Percentiles rank a stretch among this genome's conserved stretches.
Evolutionary conservation across 179 eudicot species (phyloP).

Genomic region (Monotropa hypopitys): DNA sequence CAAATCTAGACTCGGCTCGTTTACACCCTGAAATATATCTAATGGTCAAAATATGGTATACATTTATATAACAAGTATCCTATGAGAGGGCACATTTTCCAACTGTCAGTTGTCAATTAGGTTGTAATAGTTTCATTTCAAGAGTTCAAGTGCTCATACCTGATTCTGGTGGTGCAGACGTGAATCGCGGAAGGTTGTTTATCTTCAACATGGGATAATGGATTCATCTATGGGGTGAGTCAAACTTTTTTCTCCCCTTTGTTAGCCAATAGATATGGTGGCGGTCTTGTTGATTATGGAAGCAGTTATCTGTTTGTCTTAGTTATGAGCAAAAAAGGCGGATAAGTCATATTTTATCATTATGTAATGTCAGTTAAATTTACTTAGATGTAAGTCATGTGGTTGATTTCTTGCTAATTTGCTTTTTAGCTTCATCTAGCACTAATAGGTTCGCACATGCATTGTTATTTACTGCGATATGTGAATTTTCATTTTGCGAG

Average conservation of each 20-base stretch:
- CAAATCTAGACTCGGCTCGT: too few relatives aligned
- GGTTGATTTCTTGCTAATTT: background rate
- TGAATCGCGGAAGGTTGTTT: constrained; percentile 79
- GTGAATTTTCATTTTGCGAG: background rate
- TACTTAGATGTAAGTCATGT: background rate
- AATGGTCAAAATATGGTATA: background rate
- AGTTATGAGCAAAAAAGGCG: background rate
- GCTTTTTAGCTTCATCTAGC: background rate
- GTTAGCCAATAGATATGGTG: background rate
- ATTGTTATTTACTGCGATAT: background rate
- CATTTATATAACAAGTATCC: background rate
- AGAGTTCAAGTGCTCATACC: background rate
- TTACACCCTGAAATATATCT: too few relatives aligned
- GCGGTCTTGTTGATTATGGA: background rate
- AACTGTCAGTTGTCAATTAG: background rate
- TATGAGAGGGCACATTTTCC: background rate
- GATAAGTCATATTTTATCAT: background rate
- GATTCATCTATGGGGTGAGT: constrained; percentile 99
- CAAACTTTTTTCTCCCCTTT: constrained; percentile 2
- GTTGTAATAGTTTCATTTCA: background rate
- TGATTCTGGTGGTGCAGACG: constrained; percentile 44
- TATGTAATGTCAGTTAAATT: background rate
- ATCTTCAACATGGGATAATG: constrained; percentile 87
- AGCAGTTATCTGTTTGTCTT: background rate
- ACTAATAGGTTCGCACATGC: background rate